These are phyloP conservation scores for Russula dissimulans DNA, from an alignment of 768 basidiomycete genomes.

Conservation along the genomic window DNA sequence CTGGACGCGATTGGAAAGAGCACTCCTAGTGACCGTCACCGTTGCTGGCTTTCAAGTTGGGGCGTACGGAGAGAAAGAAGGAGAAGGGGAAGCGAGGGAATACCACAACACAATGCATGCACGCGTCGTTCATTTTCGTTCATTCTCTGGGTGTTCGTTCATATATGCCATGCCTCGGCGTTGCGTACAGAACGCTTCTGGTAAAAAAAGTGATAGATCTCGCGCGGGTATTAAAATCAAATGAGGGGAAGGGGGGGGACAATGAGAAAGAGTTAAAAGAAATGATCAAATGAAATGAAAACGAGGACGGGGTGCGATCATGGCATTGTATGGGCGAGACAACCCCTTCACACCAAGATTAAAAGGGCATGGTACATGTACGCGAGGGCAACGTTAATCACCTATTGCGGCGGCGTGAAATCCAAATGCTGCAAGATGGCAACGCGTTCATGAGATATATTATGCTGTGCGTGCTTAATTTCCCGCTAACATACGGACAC, in stretches of 20 bases:
- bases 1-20: no score
- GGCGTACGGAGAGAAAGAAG: no score
- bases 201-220: no score
- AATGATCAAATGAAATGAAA: background rate
- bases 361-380: background rate
- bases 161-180: no score
- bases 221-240: background rate
- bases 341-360: constrained; percentile 2
- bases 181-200: no score
- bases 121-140: no score
- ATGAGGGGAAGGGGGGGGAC: background rate
- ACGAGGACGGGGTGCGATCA: background rate
- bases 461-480: background rate
- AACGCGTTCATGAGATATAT: background rate
- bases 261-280: background rate
- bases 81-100: no score
- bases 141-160: no score
- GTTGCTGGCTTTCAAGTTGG: no score
- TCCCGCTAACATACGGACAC: constrained; percentile 4
- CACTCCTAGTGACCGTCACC: no score
- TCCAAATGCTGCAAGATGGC: background rate
- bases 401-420: background rate
- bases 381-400: constrained; percentile 5
- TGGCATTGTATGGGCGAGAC: background rate
- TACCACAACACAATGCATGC: no score